A percentile compares a stretch with the other conserved stretches of the same genome.
Evolutionary conservation across 768 basidiomycete species (phyloP).

Genomic region (Rhizopogon roseolus): DNA sequence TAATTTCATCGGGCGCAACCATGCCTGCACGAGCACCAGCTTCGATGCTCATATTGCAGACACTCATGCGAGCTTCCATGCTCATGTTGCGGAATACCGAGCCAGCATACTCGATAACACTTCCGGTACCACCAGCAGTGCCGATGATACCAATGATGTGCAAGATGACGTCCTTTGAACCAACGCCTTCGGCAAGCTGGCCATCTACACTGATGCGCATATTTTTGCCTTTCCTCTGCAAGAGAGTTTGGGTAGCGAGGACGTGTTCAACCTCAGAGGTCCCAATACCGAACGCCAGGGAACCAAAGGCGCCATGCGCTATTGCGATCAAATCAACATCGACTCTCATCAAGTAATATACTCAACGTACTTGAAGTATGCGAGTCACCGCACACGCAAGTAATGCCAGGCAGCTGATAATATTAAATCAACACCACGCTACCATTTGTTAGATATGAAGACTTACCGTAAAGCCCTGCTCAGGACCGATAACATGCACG

Average conservation of each 20-base stretch:
- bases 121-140: slow-evolving; percentile 91
- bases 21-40: slow-evolving; percentile 91
- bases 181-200: slow-evolving; percentile 73
- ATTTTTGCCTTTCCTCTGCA: slow-evolving; percentile 87
- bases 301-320: slow-evolving; percentile 93
- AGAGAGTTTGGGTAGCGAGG: slow-evolving; percentile 84
- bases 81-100: slow-evolving; percentile 79
- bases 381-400: slow-evolving; percentile 89
- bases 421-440: neutral
- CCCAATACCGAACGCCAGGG: slow-evolving; percentile 89
- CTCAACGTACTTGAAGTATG: slow-evolving; percentile 77
- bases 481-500: slow-evolving; percentile 88
- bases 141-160: slow-evolving; percentile 90
- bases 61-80: slow-evolving; percentile 90
- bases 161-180: slow-evolving; percentile 86
- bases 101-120: slow-evolving; percentile 89
- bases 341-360: neutral
- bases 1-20: slow-evolving; percentile 86
- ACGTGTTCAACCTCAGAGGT: slow-evolving; percentile 95
- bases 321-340: slow-evolving; percentile 1
- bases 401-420: slow-evolving; percentile 64
- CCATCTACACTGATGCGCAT: slow-evolving; percentile 91
- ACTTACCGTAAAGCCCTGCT: slow-evolving; percentile 85
- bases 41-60: slow-evolving; percentile 95
- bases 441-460: neutral